Base-by-base conservation (phyloP, 306 rosid genomes). In the Vachellia pachyceras region DNA sequence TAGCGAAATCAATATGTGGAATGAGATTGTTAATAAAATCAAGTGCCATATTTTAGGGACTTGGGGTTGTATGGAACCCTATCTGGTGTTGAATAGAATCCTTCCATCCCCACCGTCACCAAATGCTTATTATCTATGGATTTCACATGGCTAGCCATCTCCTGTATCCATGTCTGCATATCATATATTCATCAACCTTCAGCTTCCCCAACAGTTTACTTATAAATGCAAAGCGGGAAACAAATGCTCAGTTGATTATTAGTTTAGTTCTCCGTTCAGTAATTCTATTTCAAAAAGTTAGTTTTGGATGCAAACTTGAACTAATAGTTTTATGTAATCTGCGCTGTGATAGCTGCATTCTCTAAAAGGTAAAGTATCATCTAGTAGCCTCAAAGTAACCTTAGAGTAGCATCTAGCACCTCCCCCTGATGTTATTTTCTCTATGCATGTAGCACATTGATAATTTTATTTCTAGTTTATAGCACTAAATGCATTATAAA, bases 31-130 rank as follows among this genome's bases (percentile, higher is more conserved):
- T 69, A 5, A 87, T 76, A 58, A 90, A 90, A 78, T 90, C 91
- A 18, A n/a, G 91, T 82, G 10, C 94, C 92, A 18, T 58, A 39
- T 47, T 69, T 52, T 68, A 13, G 61, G 22, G 78, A 70, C 14
- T 44, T 36, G 5, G 92, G 91, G 73, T 85, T 90, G 81, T 69
- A 77, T 25, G 82, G 87, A 66, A 25, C 72, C 74, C 85, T 82
- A 1, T 77, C 82, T 3, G 84, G 83, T 5, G 37, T 80, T 13
- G 87, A 80, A 73, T 89, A 89, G 66, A 85, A 90, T 41, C 92
- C 92, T 77, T 90, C 94, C 85, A 85, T 74, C 44, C 92, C 92
- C 63, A 85, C 57, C 10, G 67, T 82, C 66, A 90, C 66, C 74
- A 90, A 76, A 85, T 90, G 94, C 37, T 78, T 68, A 0, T 35